Evolutionary conservation across 768 basidiomycete species (phyloP), one percentile per base, ranked within the genome.

Genomic region (Collybia nuda): DNA sequence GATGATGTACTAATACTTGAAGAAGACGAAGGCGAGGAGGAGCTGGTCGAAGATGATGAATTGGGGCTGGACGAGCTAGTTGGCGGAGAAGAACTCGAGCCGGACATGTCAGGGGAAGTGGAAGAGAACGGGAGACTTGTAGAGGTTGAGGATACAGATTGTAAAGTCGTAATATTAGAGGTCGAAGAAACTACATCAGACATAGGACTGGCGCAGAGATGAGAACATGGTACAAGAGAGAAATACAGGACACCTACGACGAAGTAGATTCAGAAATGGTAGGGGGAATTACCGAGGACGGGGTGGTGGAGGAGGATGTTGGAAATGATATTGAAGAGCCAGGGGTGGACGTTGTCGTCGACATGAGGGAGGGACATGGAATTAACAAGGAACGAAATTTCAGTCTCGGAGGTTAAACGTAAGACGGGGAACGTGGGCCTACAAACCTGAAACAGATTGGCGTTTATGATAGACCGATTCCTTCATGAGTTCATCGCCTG

Each of bases 1-100:
- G 61, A 8, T n/a, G 56, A 43, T 17, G 48, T 47, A 18, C 52
- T 45, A 21, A 56, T 47, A 18, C 52, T 45, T 23, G 58, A 44
- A 21, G 56, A 37, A 35, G 45, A 48, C 2, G 54, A 36, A 14
- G 59, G 39, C 19, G 61, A 37, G 12, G 59, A 56, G 6, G 60
- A 41, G 2, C 65, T 63, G 49, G 65, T 59, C n/a, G 61, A 40
- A 37, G 55, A 43, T 17, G 58, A 36, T 19, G 59, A 44, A 40
- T 59, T 44, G 17, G 62, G 53, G 9, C 61, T 24, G 5, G 63
- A 61, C 44, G 67, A 59, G 17, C 58, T 47, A 12, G 59, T 51
- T 17, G 64, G 51, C 36, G 61, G 52, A 15, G 66, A 58, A 21
- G 62, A 48, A 17, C 55, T 50, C 18, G 58, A 51, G 14, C 50